These are phyloP conservation scores for Plasmodium reichenowi DNA, from an alignment of 169 alveolate genomes.

Conservation along the genomic window DNA sequence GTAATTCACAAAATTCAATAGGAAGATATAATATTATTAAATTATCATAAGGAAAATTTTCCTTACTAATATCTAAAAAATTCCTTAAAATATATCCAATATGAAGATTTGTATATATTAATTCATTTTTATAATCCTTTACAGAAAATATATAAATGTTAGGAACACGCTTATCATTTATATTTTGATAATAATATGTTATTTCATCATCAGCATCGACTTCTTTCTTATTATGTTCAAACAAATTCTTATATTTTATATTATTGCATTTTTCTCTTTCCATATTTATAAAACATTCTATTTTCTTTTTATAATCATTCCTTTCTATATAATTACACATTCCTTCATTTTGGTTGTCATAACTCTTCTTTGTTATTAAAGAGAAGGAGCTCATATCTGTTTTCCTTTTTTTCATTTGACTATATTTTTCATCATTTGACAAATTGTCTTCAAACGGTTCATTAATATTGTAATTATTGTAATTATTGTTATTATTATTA, in stretches of 20 bases:
- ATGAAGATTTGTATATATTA: slow-evolving; percentile 27
- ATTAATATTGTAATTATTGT: no score
- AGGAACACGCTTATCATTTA: slow-evolving; percentile 59
- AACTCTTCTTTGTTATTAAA: no score
- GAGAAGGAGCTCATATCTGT: not conserved
- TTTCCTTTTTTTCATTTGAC: not conserved
- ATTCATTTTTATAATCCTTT: slow-evolving; percentile 29
- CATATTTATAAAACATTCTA: not conserved
- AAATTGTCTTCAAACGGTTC: no score
- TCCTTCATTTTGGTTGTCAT: no score
- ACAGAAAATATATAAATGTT: slow-evolving; percentile 45
- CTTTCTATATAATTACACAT: not conserved
- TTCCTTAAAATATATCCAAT: slow-evolving; percentile 46
- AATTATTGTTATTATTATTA: no score
- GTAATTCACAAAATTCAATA: slow-evolving; percentile 22
- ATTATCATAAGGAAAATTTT: slow-evolving; percentile 56
- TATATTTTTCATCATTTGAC: not conserved
- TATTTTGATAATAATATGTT: slow-evolving; percentile 27
- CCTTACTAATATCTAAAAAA: slow-evolving; percentile 61
- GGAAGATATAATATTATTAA: slow-evolving; percentile 52
- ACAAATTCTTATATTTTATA: slow-evolving; percentile 11
- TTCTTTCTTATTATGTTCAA: slow-evolving; percentile 1
- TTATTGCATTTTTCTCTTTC: not conserved
- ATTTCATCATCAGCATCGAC: not conserved
- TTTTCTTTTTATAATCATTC: not conserved